These are phyloP conservation scores for Fraxinus greggii DNA, from an alignment of 305 asterid genomes.

Conservation along the genomic window DNA sequence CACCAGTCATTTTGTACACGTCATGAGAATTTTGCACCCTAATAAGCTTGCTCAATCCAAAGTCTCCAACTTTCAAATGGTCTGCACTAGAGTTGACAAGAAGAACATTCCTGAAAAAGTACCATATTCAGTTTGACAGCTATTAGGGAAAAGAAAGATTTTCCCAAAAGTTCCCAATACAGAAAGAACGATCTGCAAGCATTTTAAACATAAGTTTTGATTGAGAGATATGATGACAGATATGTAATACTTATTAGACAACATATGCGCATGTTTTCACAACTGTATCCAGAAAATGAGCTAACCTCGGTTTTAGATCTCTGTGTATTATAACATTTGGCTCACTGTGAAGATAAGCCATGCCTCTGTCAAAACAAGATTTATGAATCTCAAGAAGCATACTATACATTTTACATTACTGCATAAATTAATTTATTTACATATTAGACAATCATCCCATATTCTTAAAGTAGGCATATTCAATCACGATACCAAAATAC, in stretches of 20 bases:
- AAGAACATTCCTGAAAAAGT: conserved; percentile 78
- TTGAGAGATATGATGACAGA: conserved; percentile 16
- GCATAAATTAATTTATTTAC: conserved; percentile 25
- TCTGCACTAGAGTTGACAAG: conserved; percentile 87
- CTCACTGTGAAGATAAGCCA: conserved; percentile 97
- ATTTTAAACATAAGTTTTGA: neutral
- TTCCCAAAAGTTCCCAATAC: neutral
- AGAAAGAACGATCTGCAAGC: neutral
- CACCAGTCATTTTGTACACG: conserved; percentile 97
- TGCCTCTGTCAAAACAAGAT: conserved; percentile 64
- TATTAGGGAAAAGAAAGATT: conserved; percentile 3
- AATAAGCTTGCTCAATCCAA: conserved; percentile 92
- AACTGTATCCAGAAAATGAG: conserved; percentile 17
- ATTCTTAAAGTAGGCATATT: neutral
- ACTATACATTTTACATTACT: neutral
- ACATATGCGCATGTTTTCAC: neutral
- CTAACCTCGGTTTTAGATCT: conserved; percentile 93
- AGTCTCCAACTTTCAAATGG: conserved; percentile 97
- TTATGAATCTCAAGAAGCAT: conserved; percentile 20
- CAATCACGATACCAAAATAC: neutral
- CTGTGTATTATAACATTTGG: conserved; percentile 94
- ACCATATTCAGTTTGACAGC: conserved; percentile 29
- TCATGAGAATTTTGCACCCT: conserved; percentile 89
- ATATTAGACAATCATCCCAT: neutral
- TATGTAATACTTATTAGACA: neutral